Percentiles rank a stretch among this genome's conserved stretches.
phyloP scores from a whole-genome alignment of 2,329 filamentous ascomycete genomes.

The Bipolaris oryzae region DNA sequence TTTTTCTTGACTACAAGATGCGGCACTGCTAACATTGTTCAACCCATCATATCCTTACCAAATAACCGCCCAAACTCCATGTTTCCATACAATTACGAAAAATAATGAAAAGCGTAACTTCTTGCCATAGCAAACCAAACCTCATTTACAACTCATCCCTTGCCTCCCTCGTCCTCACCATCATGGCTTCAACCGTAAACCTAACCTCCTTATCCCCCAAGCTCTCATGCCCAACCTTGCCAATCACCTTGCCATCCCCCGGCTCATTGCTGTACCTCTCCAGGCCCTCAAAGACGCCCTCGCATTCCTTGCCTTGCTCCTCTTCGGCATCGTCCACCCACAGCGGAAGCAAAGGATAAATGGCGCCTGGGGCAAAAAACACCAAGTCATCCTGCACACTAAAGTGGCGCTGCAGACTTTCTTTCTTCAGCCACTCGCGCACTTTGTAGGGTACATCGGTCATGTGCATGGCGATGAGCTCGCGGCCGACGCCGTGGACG shows the following conservation, averaged over 20 bases:
- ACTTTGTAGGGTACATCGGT: constrained; percentile 51
- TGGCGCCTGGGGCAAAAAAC: constrained; percentile 61
- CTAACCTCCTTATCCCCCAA: constrained; percentile 36
- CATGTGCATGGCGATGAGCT: constrained; percentile 57
- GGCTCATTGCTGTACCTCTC: constrained; percentile 40
- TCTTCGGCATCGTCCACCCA: constrained; percentile 52
- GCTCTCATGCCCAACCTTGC: constrained; percentile 33
- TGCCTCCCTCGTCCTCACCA: constrained; percentile 25
- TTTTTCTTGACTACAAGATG: no score
- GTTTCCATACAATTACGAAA: not conserved
- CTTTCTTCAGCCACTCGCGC: constrained; percentile 56
- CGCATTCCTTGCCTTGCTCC: constrained; percentile 49
- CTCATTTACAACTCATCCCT: constrained; percentile 35
- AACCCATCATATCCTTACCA: not conserved
- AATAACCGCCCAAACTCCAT: not conserved
- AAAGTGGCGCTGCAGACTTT: constrained; percentile 50
- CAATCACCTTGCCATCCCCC: constrained; percentile 39
- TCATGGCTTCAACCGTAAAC: constrained; percentile 41
- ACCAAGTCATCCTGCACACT: constrained; percentile 53
- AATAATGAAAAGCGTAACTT: no score
- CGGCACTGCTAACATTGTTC: no score
- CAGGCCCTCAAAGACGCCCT: constrained; percentile 44
- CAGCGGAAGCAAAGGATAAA: constrained; percentile 58
- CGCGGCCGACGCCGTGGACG: constrained; percentile 58
- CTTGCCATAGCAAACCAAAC: no score